Evolutionary conservation across 225 moss, liverwort and hornwort species (phyloP), one percentile per base, ranked within the genome.

Genomic region (Straminergon stramineum): DNA sequence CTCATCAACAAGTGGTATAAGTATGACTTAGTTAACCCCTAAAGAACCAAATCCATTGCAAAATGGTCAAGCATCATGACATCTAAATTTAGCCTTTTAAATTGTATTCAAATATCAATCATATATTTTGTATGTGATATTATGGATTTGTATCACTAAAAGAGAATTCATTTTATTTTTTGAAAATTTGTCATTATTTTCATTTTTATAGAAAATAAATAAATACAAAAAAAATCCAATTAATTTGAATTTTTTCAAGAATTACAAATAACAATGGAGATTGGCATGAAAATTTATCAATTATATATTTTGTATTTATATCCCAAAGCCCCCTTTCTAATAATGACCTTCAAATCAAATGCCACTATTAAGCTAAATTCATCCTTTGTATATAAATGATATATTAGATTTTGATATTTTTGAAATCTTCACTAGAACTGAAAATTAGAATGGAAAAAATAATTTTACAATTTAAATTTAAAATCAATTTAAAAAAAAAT

Each of bases 251-350:
- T 55, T 77, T 55, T 52, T 34, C 22, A 14, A 77, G 5, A 78
- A 1, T 2, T 53, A 23, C 0, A 9, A 23, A 2, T 55, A 23
- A 9, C 0, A 77, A 23, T 78, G 14, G 6, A 37, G 2, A 78
- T 9, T 55, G 23, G 6, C 15, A 15, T 22, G 14, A 77, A 53
- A 19, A 22, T 23, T 22, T 35, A 53, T 35, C 5, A 77, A 77
- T 53, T 76, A 8, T 5, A 34, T 14, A 14, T 14, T 20, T 22
- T 53, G 3, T 13, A 21, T 76, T 75, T 52, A 21, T 13, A 8
- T 35, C 35, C 5, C 8, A 8, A 34, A 53, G 22, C 8, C 14
- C 9, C 21, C 3, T 52, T 52, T n/a, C n/a, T n/a, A 0, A 13
- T 13, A 52, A 34, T 20, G 21, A 34, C 13, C 52, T 76, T 32